Conservation (phyloP, 129 eudicot species). For the Oenanthe sinensis region DNA sequence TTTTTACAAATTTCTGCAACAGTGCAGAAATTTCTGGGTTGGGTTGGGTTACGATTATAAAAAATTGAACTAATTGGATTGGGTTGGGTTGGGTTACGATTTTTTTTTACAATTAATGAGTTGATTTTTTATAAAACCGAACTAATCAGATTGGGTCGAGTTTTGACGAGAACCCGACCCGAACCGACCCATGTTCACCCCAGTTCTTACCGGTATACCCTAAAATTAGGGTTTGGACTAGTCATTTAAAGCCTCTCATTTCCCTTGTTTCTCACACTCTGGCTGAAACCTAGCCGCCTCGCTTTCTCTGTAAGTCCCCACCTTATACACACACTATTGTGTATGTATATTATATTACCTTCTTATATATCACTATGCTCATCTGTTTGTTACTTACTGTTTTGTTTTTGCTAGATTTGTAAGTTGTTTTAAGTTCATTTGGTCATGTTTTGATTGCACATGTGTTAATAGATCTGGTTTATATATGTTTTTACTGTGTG, state of each 20-base stretch:
- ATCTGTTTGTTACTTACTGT: background rate
- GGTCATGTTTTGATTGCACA: background rate
- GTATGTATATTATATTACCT: background rate
- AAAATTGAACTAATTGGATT: too few relatives aligned
- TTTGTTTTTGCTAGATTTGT: background rate
- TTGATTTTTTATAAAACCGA: too few relatives aligned
- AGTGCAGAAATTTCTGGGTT: too few relatives aligned
- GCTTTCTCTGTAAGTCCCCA: conserved; percentile 14
- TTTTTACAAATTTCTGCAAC: too few relatives aligned
- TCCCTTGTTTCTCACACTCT: too few relatives aligned
- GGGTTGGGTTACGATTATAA: too few relatives aligned
- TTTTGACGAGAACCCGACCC: too few relatives aligned
- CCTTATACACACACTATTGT: background rate
- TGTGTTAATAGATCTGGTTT: background rate
- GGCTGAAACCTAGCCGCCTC: conserved; percentile 9
- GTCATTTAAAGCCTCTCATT: conserved; percentile 15
- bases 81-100: too few relatives aligned
- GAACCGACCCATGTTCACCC: too few relatives aligned
- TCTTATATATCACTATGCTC: background rate
- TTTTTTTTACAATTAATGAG: too few relatives aligned
- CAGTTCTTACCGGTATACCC: background rate
- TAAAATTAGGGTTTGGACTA: conserved; percentile 22
- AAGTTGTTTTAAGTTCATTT: background rate
- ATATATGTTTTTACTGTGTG: background rate
- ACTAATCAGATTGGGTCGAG: too few relatives aligned